A percentile compares a stretch with the other conserved stretches of the same genome.
These are phyloP conservation scores for Talaromyces funiculosus DNA, from an alignment of 2,329 filamentous ascomycete species.

Conservation along the genomic window DNA sequence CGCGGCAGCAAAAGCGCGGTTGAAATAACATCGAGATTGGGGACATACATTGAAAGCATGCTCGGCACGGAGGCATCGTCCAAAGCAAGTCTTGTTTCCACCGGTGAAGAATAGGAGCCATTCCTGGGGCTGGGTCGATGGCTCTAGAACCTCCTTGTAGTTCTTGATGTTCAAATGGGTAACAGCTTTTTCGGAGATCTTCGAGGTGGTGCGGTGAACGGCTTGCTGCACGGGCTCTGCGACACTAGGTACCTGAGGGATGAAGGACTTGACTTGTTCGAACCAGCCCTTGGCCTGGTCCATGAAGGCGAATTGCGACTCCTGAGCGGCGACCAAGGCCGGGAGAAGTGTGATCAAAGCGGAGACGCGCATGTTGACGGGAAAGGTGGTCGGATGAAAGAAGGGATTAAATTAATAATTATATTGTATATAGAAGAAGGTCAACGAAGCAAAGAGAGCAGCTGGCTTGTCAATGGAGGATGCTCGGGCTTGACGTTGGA, in stretches of 20 bases:
- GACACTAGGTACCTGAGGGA: constrained; percentile 44
- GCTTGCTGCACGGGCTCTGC: constrained; percentile 34
- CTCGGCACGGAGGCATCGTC: constrained; percentile 51
- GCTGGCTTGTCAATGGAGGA: constrained; percentile 4
- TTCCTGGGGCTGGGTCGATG: constrained; percentile 40
- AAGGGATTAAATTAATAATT: background rate
- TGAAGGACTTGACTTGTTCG: constrained; percentile 49
- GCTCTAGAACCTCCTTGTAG: constrained; percentile 50
- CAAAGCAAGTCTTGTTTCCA: constrained; percentile 60
- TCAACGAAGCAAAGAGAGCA: constrained; percentile 7
- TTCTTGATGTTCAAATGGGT: constrained; percentile 51
- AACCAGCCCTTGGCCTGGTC: constrained; percentile 45
- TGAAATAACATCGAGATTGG: background rate
- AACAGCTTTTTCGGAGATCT: constrained; percentile 47
- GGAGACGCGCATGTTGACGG: constrained; percentile 48
- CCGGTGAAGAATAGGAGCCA: constrained; percentile 59
- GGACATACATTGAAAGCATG: constrained; percentile 46
- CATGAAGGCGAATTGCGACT: constrained; percentile 48
- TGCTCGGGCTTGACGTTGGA: constrained; percentile 6
- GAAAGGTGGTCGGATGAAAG: constrained; percentile 3
- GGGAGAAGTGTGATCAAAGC: constrained; percentile 45
- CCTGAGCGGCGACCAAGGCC: constrained; percentile 50
- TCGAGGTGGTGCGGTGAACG: constrained; percentile 42
- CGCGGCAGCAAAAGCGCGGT: background rate
- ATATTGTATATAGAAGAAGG: background rate